Base-by-base conservation (phyloP, 164 flowering plant genomes). In the Buxus sempervirens region DNA sequence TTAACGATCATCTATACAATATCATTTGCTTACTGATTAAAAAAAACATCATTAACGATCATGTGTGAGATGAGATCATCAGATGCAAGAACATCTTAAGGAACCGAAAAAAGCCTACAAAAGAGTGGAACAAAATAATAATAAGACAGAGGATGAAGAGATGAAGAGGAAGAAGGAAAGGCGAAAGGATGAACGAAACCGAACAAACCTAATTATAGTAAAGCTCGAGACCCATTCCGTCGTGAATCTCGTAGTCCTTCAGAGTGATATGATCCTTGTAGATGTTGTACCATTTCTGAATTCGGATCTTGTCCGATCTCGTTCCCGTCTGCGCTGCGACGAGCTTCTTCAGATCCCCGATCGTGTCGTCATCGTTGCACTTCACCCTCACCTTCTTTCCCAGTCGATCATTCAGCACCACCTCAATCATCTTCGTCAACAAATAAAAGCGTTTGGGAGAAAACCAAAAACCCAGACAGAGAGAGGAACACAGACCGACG, bases 201-300 rank as follows among this genome's bases (percentile, higher is more conserved):
- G 87, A 22, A 21, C 4, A 38, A 21, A 64, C 68, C 65, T 76
- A 89, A 67, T 90, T 91, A 82, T 90, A 88, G 79, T 90, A 91
- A 79, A 91, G 97, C 80, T 92, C 94, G 67, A 92, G 97, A 66
- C 96, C 96, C 96, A 90, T 91, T 75, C 97, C 97, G 60, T 91
- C 97, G 36, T 91, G 96, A 64, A 91, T 88, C 80, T 91, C 97
- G 77, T 92, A 92, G 76, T 92, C 97, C 79, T 82, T 77, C 77
- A 91, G 93, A 48, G 93, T 91, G 80, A 91, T 92, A 72, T 90
- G 97, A 49, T 91, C 97, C 76, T 91, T 91, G 83, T 90, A 90
- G 76, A 90, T 76, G 66, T 13, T 91, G 75, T 91, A 91, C 97
- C 97, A 91, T 79, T 88, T 91, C 84, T 91, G 97, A 66, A 89